Conservation (phyloP, 768 basidiomycete genomes). For the Phylloporus sp. region DNA sequence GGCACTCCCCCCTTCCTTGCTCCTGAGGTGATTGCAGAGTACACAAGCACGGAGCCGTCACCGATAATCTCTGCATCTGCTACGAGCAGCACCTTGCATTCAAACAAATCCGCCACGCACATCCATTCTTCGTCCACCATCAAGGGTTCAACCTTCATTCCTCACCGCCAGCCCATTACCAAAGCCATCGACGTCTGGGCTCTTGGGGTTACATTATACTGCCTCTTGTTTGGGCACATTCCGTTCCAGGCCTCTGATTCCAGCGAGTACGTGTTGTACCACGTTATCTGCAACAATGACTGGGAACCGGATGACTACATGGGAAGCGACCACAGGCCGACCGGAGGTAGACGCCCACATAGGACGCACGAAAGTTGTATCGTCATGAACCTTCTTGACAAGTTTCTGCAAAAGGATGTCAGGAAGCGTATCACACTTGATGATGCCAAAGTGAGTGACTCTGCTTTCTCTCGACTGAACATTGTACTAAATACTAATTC, state of each 20-base stretch:
- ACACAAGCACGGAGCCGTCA: constrained; percentile 35
- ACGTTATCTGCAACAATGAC: constrained; percentile 72
- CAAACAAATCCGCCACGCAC: constrained; percentile 26
- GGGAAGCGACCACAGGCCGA: constrained; percentile 64
- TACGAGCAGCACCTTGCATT: constrained; percentile 30
- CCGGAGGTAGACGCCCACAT: constrained; percentile 56
- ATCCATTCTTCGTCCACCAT: constrained; percentile 30
- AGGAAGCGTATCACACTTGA: constrained; percentile 70
- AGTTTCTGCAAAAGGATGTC: constrained; percentile 79
- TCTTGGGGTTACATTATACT: constrained; percentile 92
- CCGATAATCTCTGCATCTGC: constrained; percentile 31
- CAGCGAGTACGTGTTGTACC: constrained; percentile 75
- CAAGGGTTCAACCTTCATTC: constrained; percentile 21
- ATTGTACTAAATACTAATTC: neutral
- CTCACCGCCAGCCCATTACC: constrained; percentile 57
- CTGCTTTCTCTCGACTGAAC: neutral
- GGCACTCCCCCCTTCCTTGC: constrained; percentile 97
- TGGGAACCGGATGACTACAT: constrained; percentile 66
- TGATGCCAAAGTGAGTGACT: constrained; percentile 68
- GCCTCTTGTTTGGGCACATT: constrained; percentile 82
- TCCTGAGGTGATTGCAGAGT: constrained; percentile 86
- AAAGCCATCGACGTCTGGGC: constrained; percentile 99
- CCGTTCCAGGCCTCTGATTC: constrained; percentile 64
- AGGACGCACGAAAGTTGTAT: constrained; percentile 50
- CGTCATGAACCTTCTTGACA: constrained; percentile 68